phyloP scores from a whole-genome alignment of 495 filamentous ascomycete genomes.

The Delitschia confertaspora region DNA sequence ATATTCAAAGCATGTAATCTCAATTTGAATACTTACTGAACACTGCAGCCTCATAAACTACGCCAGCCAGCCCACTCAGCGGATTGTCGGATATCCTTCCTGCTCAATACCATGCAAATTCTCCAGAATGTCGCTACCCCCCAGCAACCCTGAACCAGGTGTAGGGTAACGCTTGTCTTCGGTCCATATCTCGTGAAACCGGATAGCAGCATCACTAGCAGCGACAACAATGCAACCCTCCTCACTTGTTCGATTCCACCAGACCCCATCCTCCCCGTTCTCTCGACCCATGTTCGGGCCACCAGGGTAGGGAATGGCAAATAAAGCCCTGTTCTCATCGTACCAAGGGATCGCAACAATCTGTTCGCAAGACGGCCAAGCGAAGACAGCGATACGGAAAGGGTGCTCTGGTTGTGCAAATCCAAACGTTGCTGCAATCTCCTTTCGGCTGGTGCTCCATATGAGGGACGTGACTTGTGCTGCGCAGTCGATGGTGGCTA shows the following conservation, averaged over 20 bases:
- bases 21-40: too few species aligned
- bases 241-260: constrained; percentile 52
- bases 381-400: constrained; percentile 85
- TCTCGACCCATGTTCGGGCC: constrained; percentile 38
- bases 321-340: constrained; percentile 69
- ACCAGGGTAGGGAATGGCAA: constrained; percentile 60
- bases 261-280: constrained; percentile 44
- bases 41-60: not conserved
- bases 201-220: constrained; percentile 85
- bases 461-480: constrained; percentile 90
- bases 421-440: constrained; percentile 89
- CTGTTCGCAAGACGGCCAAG: constrained; percentile 87
- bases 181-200: constrained; percentile 93
- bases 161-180: constrained; percentile 50
- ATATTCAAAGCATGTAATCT: too few species aligned
- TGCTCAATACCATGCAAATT: constrained; percentile 75
- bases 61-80: constrained; percentile 8
- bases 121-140: constrained; percentile 83
- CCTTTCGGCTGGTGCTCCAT: constrained; percentile 76
- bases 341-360: constrained; percentile 85
- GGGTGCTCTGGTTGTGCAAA: constrained; percentile 92
- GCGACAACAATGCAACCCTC: constrained; percentile 94
- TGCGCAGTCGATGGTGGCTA: constrained; percentile 84
- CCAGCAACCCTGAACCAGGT: constrained; percentile 58
- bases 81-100: constrained; percentile 41